phyloP scores from a whole-genome alignment of 1,139 yeast genomes.

The Diutina sp. region DNA sequence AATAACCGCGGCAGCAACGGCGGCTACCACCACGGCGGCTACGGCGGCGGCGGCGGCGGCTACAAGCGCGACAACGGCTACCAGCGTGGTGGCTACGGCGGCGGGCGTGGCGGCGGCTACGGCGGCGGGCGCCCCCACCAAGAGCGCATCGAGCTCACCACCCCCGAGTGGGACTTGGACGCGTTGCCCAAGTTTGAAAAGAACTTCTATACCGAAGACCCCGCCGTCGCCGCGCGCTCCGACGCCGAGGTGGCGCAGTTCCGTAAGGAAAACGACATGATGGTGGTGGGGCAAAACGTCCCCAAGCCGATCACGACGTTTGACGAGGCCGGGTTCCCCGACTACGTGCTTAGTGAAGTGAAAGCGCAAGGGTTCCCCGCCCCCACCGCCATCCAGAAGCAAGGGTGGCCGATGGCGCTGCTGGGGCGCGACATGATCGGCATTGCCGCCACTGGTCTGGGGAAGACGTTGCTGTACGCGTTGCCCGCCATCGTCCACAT shows the following conservation, averaged over 20 bases:
- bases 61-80: constrained; percentile 13
- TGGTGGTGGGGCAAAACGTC: constrained; percentile 66
- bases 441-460: constrained; percentile 97
- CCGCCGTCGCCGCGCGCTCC: constrained; percentile 60
- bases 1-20: background rate
- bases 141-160: constrained; percentile 43
- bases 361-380: constrained; percentile 84
- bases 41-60: constrained; percentile 8
- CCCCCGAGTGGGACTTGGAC: constrained; percentile 73
- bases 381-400: constrained; percentile 96
- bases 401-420: constrained; percentile 99
- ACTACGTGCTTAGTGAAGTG: constrained; percentile 80
- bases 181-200: constrained; percentile 84
- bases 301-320: constrained; percentile 91
- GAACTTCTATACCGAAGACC: constrained; percentile 84
- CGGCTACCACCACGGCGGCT: constrained; percentile 6
- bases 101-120: constrained; percentile 12
- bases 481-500: constrained; percentile 95
- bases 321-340: constrained; percentile 96
- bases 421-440: constrained; percentile 99
- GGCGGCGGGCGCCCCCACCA: constrained; percentile 12
- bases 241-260: constrained; percentile 61
- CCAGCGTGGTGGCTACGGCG: constrained; percentile 15
- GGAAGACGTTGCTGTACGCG: constrained; percentile 94
- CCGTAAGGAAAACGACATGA: constrained; percentile 81